Base-by-base conservation (phyloP, 768 basidiomycete species). In the Leccinum barrowsii region DNA sequence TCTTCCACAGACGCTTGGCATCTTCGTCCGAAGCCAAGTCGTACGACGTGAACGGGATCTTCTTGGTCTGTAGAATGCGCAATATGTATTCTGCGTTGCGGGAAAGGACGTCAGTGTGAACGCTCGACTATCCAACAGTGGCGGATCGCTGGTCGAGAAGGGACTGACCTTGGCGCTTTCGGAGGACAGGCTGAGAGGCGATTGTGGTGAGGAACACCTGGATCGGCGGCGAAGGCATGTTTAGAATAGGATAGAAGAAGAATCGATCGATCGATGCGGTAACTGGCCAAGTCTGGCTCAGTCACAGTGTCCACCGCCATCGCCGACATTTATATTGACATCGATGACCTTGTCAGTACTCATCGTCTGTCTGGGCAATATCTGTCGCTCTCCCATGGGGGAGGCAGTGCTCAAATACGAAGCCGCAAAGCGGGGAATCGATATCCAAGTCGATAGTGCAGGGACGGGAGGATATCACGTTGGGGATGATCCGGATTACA, bases 371-470 rank as follows among this genome's bases (percentile, higher is more conserved):
- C 73, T 92, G 57, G 90, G 90, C 12, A 92, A 92, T 69, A 92
- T 92, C 58, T 92, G 92, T 69, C 86, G 94, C 34, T 93, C 91
- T 22, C 93, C 94, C 0, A 92, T 96, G 85, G 94, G 92, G 30
- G 92, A 94, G 75, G 94, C 92, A 2, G 90, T 95, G 22, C 79
- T 95, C 30, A 78, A 75, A 59, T 80, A 91, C 55, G 80, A 85
- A 57, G 90, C 89, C 8, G 73, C 77, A 51, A 80, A 85, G 65
- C 84, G 89, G 34, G 84, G 84, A 12, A 67, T 91, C 42, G 80
- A 86, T 51, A 78, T 94, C 60, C 66, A 71, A 12, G 88, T 94
- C 30, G 92, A 94, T 64, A 92, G 90, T 52, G 89, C 88, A 63
- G 93, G 93, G 1, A 96, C 92, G 1, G 85, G 84, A 10, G 87